Evolutionary conservation across 2,329 filamentous ascomycete genomes (phyloP).

Genomic region (Aspergillus vadensis): DNA sequence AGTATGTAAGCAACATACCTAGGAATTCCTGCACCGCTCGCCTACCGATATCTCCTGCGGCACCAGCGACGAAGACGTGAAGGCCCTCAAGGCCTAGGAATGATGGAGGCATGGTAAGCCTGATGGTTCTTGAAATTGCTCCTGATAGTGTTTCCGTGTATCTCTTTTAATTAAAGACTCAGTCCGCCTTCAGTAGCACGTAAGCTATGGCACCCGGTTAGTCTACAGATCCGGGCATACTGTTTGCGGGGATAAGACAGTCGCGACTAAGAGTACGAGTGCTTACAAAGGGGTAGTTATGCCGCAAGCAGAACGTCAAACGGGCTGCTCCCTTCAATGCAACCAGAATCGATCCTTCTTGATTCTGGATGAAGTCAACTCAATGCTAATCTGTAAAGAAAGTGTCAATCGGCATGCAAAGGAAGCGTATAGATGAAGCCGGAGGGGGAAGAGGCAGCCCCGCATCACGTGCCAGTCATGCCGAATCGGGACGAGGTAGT

Average conservation of each 20-base stretch:
- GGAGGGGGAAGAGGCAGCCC: not conserved
- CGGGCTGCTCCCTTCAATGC: not conserved
- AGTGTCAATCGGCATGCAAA: too few relatives aligned
- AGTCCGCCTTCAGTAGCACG: not conserved
- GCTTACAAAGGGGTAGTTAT: not conserved
- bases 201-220: not conserved
- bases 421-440: not conserved
- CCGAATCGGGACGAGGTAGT: not conserved
- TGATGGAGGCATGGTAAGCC: not conserved
- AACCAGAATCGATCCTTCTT: not conserved
- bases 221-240: not conserved
- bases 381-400: too few relatives aligned
- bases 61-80: slow-evolving; percentile 59
- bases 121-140: not conserved
- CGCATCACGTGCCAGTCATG: not conserved
- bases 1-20: slow-evolving; percentile 39
- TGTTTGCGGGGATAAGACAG: not conserved
- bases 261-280: not conserved
- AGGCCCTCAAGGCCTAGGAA: slow-evolving; percentile 50
- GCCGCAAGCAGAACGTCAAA: not conserved
- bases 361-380: not conserved
- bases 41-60: slow-evolving; percentile 54
- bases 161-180: not conserved
- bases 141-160: not conserved
- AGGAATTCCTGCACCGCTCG: slow-evolving; percentile 56